Evolutionary conservation across 2,329 filamentous ascomycete genomes (phyloP).

Genomic region (Trichoderma sp.): DNA sequence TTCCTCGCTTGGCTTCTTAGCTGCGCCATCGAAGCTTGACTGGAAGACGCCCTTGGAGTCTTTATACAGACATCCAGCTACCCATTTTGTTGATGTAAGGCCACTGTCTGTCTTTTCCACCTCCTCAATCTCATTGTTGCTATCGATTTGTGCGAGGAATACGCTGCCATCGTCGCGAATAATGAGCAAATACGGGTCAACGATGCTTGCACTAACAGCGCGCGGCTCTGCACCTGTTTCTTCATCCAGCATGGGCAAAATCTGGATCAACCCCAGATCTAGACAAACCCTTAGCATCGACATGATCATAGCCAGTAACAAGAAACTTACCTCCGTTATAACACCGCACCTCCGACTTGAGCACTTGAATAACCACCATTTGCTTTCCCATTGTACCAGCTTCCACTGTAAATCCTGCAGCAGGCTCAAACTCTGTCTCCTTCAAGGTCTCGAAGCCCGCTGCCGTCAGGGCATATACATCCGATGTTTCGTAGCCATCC

Average conservation of each 20-base stretch:
- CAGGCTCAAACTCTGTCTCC: conserved; percentile 87
- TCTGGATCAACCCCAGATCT: conserved; percentile 87
- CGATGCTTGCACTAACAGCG: conserved; percentile 77
- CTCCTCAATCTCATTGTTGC: conserved; percentile 79
- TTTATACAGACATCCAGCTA: conserved; percentile 79
- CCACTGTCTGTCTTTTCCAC: conserved; percentile 61
- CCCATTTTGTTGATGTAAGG: conserved; percentile 66
- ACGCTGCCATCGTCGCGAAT: conserved; percentile 80
- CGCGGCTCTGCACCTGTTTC: conserved; percentile 78
- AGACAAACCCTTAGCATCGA: neutral
- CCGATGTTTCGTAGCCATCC: conserved; percentile 71
- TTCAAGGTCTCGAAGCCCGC: conserved; percentile 71
- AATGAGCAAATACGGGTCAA: conserved; percentile 80
- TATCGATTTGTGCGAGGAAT: conserved; percentile 73
- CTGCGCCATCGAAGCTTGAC: conserved; percentile 38
- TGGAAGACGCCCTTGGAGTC: conserved; percentile 59
- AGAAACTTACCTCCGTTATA: conserved; percentile 75
- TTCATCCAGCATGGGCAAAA: conserved; percentile 89
- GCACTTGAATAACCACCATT: conserved; percentile 79
- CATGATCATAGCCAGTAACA: neutral
- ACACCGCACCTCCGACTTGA: conserved; percentile 81
- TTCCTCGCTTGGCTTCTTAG: conserved; percentile 42
- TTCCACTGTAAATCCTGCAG: conserved; percentile 81
- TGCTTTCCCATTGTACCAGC: conserved; percentile 79
- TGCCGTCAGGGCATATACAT: conserved; percentile 72